Percentiles rank a stretch among this genome's conserved stretches.
phyloP scores from a whole-genome alignment of 31 red algal species.

The Odonthalia washingtoniensis region DNA sequence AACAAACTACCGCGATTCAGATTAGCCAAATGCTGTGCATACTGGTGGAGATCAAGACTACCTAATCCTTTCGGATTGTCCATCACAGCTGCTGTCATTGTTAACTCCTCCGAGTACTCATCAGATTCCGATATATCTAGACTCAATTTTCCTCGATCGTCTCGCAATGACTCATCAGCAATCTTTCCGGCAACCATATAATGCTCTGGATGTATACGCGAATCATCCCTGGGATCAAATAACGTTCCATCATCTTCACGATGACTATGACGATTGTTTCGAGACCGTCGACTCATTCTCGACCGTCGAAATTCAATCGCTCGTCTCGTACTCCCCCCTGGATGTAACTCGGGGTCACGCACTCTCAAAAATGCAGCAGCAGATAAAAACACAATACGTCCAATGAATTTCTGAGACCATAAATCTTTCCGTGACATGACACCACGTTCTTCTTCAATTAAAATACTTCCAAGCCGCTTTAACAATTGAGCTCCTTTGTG shows the following conservation, averaged over 20 bases:
- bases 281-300: slow-evolving; percentile 50
- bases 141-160: slow-evolving; percentile 66
- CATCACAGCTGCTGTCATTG: slow-evolving; percentile 63
- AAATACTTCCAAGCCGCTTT: slow-evolving; percentile 47
- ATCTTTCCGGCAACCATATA: slow-evolving; percentile 93
- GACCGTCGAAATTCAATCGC: slow-evolving; percentile 63
- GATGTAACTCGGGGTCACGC: slow-evolving; percentile 78
- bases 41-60: slow-evolving; percentile 78
- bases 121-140: slow-evolving; percentile 52
- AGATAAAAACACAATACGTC: slow-evolving; percentile 77
- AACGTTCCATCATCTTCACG: slow-evolving; percentile 60
- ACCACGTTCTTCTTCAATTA: slow-evolving; percentile 59
- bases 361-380: slow-evolving; percentile 85
- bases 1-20: slow-evolving; percentile 69
- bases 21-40: slow-evolving; percentile 75
- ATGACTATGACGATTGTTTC: slow-evolving; percentile 37
- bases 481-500: slow-evolving; percentile 79
- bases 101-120: slow-evolving; percentile 52
- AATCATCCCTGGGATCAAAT: slow-evolving; percentile 91
- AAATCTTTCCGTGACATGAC: slow-evolving; percentile 77
- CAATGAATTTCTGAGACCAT: slow-evolving; percentile 71
- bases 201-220: slow-evolving; percentile 94
- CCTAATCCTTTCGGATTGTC: slow-evolving; percentile 78
- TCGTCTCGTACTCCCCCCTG: slow-evolving; percentile 67
- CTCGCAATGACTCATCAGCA: slow-evolving; percentile 84